phyloP scores from a whole-genome alignment of 495 filamentous ascomycete genomes.

The Penicillium bialowiezense region DNA sequence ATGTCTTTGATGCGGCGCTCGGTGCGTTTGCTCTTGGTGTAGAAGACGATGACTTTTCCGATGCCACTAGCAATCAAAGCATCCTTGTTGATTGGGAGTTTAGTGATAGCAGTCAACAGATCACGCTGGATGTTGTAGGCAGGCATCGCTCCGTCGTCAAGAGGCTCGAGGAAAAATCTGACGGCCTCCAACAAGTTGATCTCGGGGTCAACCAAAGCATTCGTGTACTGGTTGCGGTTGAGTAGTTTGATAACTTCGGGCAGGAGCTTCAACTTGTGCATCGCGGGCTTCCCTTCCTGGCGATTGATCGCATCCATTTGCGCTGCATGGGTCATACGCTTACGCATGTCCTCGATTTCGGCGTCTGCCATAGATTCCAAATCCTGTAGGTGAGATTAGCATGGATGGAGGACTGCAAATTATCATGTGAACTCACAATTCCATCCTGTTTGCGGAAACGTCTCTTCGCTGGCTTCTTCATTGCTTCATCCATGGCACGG shows the following conservation, averaged over 20 bases:
- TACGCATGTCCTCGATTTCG: conserved; percentile 82
- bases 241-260: conserved; percentile 87
- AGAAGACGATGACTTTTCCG: conserved; percentile 93
- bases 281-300: conserved; percentile 71
- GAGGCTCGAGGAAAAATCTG: conserved; percentile 94
- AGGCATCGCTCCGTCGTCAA: conserved; percentile 86
- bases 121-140: conserved; percentile 97
- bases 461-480: conserved; percentile 77
- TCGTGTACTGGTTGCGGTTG: conserved; percentile 77
- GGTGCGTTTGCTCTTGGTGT: conserved; percentile 88
- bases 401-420: background rate
- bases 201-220: conserved; percentile 86
- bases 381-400: conserved; percentile 54
- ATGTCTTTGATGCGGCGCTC: conserved; percentile 86
- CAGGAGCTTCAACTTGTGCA: conserved; percentile 91
- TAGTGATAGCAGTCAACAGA: conserved; percentile 74
- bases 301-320: conserved; percentile 79
- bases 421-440: conserved; percentile 58
- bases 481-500: conserved; percentile 78
- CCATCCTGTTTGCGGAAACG: conserved; percentile 78
- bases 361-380: conserved; percentile 85
- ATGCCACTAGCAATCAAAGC: conserved; percentile 85
- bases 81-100: conserved; percentile 86
- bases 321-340: conserved; percentile 89
- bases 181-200: conserved; percentile 93